phyloP scores from a whole-genome alignment of 495 filamentous ascomycete species.

The Aspergillus cristatus region DNA sequence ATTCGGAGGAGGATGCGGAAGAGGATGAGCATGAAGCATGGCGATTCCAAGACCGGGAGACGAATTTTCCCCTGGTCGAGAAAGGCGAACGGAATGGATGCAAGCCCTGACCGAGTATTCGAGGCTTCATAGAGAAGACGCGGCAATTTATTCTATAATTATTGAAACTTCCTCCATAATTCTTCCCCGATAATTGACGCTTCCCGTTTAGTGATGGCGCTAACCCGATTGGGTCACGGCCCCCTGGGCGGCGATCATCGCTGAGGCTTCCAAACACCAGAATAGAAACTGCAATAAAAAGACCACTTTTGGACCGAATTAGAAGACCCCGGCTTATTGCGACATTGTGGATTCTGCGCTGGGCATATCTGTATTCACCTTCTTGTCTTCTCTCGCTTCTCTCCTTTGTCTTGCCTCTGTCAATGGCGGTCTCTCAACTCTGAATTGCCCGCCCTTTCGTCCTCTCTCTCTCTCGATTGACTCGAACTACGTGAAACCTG shows the following conservation, averaged over 20 bases:
- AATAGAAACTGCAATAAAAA: no score
- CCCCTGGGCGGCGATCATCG: conserved; percentile 4
- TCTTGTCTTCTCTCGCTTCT: conserved; percentile 4
- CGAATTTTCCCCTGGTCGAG: conserved; percentile 7
- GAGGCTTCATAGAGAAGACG: conserved; percentile 27
- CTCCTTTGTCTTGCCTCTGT: neutral
- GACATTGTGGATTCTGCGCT: no score
- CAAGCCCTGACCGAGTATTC: conserved; percentile 7
- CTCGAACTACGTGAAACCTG: no score
- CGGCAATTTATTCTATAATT: no score
- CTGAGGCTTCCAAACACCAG: no score
- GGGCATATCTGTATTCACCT: no score
- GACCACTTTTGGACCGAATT: no score
- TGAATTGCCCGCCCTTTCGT: neutral
- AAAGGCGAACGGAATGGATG: conserved; percentile 3
- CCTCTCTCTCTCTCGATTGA: neutral
- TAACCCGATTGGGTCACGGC: neutral
- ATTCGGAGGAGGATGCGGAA: conserved; percentile 11
- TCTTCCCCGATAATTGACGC: no score
- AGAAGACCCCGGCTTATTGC: no score
- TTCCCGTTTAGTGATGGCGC: neutral
- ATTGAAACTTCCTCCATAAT: no score
- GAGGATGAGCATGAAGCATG: conserved; percentile 17
- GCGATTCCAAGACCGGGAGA: conserved; percentile 9
- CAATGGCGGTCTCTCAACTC: neutral